These are phyloP conservation scores for Schwanniomyces occidentalis DNA, from an alignment of 805 yeast genomes.

Conservation along the genomic window DNA sequence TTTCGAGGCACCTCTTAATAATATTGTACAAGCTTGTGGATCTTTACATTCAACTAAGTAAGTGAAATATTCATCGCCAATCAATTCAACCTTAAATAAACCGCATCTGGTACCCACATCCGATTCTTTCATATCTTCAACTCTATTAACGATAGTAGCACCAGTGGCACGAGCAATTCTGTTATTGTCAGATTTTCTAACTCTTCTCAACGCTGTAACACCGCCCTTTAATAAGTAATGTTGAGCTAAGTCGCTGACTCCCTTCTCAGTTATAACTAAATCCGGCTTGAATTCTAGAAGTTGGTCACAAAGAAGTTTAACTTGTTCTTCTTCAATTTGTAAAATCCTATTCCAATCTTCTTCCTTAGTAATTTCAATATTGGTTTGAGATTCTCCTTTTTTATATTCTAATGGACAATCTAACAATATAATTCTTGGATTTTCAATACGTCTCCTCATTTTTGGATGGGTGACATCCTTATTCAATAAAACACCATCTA, in stretches of 20 bases:
- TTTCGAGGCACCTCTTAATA: slow-evolving; percentile 94
- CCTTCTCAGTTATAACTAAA: slow-evolving; percentile 95
- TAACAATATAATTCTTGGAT: slow-evolving; percentile 83
- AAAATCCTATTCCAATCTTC: slow-evolving; percentile 94
- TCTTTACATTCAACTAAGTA: slow-evolving; percentile 75
- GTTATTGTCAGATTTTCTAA: slow-evolving; percentile 92
- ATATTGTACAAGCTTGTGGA: slow-evolving; percentile 91
- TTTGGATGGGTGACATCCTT: slow-evolving; percentile 99
- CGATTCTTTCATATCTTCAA: slow-evolving; percentile 88
- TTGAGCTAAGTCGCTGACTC: slow-evolving; percentile 96
- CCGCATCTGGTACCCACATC: slow-evolving; percentile 92
- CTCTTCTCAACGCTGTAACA: slow-evolving; percentile 89
- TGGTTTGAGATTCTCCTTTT: slow-evolving; percentile 98
- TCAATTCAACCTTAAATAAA: slow-evolving; percentile 85
- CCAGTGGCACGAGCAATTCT: slow-evolving; percentile 97
- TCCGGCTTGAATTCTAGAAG: slow-evolving; percentile 86
- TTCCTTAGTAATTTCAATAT: slow-evolving; percentile 94
- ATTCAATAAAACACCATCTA: slow-evolving; percentile 90
- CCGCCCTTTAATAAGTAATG: slow-evolving; percentile 93
- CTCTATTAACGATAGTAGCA: slow-evolving; percentile 93
- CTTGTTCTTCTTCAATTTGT: slow-evolving; percentile 98
- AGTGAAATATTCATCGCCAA: slow-evolving; percentile 97
- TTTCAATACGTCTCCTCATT: slow-evolving; percentile 86
- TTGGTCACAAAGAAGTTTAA: slow-evolving; percentile 80
- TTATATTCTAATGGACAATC: slow-evolving; percentile 98